Evolutionary conservation across 1,139 yeast genomes (phyloP), one percentile per base, ranked within the genome.

Genomic region (Yamadazyma epiphylla): DNA sequence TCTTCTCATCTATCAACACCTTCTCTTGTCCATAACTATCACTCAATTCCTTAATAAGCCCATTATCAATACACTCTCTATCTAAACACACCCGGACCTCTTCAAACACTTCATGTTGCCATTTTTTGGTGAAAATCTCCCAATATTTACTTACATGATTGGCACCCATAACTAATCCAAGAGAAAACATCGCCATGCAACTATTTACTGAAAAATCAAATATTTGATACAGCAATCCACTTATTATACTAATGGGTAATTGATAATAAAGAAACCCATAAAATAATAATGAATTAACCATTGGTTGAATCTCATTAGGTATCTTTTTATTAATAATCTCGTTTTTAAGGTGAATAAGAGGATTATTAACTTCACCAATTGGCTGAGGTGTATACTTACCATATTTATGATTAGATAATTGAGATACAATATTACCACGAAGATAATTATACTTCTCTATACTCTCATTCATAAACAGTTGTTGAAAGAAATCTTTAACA

Each of bases 131-230:
- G 32, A 63, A 57, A 0, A 27, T 28, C 19, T 54, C 56, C 74
- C 74, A 68, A 5, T 38, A 42, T 30, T 58, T 62, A 5, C 71
- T 59, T 3, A 67, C 69, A 30, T 64, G 55, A 33, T 66, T 66
- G 43, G 67, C 64, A 5, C 74, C 74, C 31, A 63, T 45, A 5
- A 61, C 63, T 59, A 66, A 55, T 2, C 74, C 74, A n/a, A 68
- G 46, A 5, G 53, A 44, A 4, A 52, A 55, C 11, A 68, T 45
- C 0, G 73, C 69, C 15, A 55, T 32, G 1, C 64, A 57, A 10
- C 61, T 49, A 31, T 68, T 60, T 2, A 51, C 37, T 2, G 58
- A 47, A 33, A 65, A 54, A 3, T 55, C 70, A 40, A 67, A 64
- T 35, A 52, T 54, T 28, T 57, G 54, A 42, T 58, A 64, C 1